These are phyloP conservation scores for Stentor coeruleus DNA, from an alignment of 73 alveolate species.

Conservation along the genomic window DNA sequence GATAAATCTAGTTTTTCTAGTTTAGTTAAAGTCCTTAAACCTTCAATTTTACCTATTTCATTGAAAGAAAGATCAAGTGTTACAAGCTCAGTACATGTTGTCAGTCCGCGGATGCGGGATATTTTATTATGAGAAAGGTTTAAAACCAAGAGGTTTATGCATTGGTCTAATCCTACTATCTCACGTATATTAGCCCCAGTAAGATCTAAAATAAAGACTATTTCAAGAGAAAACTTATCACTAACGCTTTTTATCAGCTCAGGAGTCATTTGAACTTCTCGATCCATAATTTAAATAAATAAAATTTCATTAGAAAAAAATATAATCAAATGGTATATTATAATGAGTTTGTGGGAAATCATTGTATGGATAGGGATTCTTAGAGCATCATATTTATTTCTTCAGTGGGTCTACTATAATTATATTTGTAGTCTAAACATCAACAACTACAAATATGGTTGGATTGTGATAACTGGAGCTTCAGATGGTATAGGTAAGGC, in stretches of 20 bases:
- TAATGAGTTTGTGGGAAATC: neutral
- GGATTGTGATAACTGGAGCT: slow-evolving; percentile 50
- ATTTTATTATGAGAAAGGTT: slow-evolving; percentile 10
- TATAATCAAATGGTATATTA: no score
- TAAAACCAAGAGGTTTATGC: neutral
- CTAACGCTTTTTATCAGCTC: slow-evolving; percentile 5
- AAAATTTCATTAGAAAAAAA: no score
- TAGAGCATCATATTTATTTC: neutral
- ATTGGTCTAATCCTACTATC: neutral
- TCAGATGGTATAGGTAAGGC: slow-evolving; percentile 65
- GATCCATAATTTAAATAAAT: neutral
- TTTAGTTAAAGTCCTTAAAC: neutral
- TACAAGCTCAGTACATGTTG: neutral
- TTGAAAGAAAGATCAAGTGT: neutral
- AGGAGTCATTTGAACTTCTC: slow-evolving; percentile 9
- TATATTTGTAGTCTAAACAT: neutral
- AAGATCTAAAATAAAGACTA: slow-evolving; percentile 10
- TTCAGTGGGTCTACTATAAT: neutral
- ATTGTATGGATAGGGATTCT: neutral
- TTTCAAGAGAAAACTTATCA: slow-evolving; percentile 12
- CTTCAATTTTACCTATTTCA: slow-evolving; percentile 5
- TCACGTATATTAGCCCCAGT: slow-evolving; percentile 10
- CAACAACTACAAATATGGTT: slow-evolving; percentile 8
- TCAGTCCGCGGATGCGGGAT: slow-evolving; percentile 16
- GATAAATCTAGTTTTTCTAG: neutral